These are phyloP conservation scores for Hortiboletus flavorubellus DNA, from an alignment of 768 basidiomycete genomes.

Conservation along the genomic window DNA sequence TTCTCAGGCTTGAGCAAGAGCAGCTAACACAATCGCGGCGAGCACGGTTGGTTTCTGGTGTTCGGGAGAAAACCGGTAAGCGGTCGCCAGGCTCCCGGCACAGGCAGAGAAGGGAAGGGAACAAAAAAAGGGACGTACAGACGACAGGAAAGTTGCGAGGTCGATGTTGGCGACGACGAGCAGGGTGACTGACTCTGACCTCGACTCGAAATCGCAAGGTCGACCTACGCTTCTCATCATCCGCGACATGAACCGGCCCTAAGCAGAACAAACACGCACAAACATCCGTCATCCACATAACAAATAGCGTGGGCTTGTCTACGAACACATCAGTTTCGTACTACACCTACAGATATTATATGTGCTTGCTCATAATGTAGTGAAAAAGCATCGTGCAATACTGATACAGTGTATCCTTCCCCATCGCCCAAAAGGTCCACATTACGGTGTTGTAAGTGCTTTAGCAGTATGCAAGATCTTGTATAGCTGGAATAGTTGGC, in stretches of 20 bases:
- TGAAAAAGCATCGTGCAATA: slow-evolving; percentile 21
- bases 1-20: slow-evolving; percentile 19
- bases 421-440: slow-evolving; percentile 18
- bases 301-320: neutral
- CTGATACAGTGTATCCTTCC: slow-evolving; percentile 31
- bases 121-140: slow-evolving; percentile 18
- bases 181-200: slow-evolving; percentile 26
- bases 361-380: slow-evolving; percentile 24
- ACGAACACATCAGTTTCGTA: neutral
- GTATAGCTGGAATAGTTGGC: slow-evolving; percentile 10
- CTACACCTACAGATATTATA: slow-evolving; percentile 28
- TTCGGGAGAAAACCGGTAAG: slow-evolving; percentile 23
- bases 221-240: slow-evolving; percentile 16
- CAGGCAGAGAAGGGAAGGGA: neutral
- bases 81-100: slow-evolving; percentile 1
- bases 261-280: slow-evolving; percentile 32
- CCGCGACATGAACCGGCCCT: slow-evolving; percentile 32
- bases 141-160: slow-evolving; percentile 14
- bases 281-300: slow-evolving; percentile 5
- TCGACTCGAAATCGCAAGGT: slow-evolving; percentile 26
- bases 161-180: slow-evolving; percentile 31
- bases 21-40: slow-evolving; percentile 28
- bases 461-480: slow-evolving; percentile 32
- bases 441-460: slow-evolving; percentile 24
- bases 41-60: slow-evolving; percentile 24